Conservation (phyloP, 345 rosid genomes). For the Hypericum perforatum region DNA sequence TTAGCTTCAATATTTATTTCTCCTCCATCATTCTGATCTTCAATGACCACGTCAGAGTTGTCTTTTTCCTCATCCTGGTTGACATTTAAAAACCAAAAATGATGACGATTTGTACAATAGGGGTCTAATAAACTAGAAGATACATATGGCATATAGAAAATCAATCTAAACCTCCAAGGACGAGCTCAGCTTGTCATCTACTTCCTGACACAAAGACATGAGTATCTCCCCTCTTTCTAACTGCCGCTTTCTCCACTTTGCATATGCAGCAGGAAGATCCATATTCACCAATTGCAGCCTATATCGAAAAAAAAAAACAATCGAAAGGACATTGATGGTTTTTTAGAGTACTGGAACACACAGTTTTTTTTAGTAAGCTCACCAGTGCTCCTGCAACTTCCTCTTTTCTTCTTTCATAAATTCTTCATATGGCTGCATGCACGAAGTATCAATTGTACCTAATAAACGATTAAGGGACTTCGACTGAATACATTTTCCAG, state of each 20-base stretch:
- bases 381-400: constrained; percentile 81
- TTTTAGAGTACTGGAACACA: constrained; percentile 6
- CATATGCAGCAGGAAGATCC: constrained; percentile 68
- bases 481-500: constrained; percentile 73
- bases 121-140: no score
- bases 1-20: constrained; percentile 5
- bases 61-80: constrained; percentile 20
- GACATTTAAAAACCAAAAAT: not conserved
- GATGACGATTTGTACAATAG: no score
- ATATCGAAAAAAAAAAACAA: constrained; percentile 15
- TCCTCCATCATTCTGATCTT: constrained; percentile 17
- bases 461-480: constrained; percentile 58
- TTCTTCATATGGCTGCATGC: constrained; percentile 74
- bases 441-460: constrained; percentile 56
- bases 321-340: constrained; percentile 7
- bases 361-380: constrained; percentile 24
- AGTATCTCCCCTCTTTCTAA: constrained; percentile 35
- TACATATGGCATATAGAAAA: no score
- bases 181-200: constrained; percentile 32
- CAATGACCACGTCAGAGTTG: constrained; percentile 18
- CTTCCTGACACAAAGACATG: constrained; percentile 52
- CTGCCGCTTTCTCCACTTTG: constrained; percentile 52
- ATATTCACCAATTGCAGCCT: constrained; percentile 60
- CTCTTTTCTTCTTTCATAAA: constrained; percentile 81
- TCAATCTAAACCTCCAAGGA: not conserved